Evolutionary conservation across 305 asterid species (phyloP).

Genomic region (Fraxinus sp.): DNA sequence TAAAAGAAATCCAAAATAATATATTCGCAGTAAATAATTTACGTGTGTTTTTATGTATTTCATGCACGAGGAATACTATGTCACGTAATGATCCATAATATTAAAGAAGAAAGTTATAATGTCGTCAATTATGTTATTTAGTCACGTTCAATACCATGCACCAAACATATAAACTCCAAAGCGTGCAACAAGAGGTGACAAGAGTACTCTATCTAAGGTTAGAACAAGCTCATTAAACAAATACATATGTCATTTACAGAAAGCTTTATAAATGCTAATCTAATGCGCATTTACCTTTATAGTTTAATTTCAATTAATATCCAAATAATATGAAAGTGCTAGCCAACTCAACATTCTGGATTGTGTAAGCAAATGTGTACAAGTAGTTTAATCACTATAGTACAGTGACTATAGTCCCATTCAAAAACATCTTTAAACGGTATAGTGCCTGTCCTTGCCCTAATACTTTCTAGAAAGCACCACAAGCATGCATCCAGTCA

Average conservation of each 20-base stretch:
- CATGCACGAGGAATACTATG: neutral
- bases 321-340: neutral
- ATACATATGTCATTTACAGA: constrained; percentile 2
- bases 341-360: neutral
- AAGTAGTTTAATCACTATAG: too few species aligned
- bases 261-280: neutral
- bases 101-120: neutral
- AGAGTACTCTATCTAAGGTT: constrained; percentile 26
- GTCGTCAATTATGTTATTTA: neutral
- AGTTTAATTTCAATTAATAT: too few species aligned
- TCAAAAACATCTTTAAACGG: constrained; percentile 34
- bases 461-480: constrained; percentile 24
- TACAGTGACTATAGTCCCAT: constrained; percentile 14
- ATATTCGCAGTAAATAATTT: neutral
- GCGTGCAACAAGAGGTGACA: constrained; percentile 29
- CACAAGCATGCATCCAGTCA: constrained; percentile 46
- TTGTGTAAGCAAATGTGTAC: neutral
- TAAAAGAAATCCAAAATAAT: neutral
- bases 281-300: neutral
- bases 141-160: neutral
- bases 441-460: constrained; percentile 27
- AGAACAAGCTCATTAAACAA: constrained; percentile 40
- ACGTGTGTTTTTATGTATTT: neutral
- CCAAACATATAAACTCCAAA: constrained; percentile 16
- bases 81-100: neutral